Percentiles rank a stretch among this genome's conserved stretches.
Evolutionary conservation across 176 grass and related monocot genomes (phyloP).

Genomic region (Panicum miliaceum): DNA sequence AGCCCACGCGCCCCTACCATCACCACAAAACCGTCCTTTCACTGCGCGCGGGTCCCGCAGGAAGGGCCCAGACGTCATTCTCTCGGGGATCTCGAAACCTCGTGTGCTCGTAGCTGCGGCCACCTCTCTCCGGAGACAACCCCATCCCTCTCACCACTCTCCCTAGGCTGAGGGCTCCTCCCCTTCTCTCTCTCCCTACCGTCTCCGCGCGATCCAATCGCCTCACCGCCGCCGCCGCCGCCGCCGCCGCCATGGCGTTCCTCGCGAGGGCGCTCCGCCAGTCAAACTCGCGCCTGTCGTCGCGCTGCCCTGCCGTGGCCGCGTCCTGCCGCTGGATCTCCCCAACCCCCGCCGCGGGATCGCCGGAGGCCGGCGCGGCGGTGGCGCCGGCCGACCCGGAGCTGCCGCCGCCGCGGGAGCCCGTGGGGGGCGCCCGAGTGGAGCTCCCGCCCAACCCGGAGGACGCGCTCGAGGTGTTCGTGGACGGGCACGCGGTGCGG

Average conservation of each 20-base stretch:
- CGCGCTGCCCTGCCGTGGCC: slow-evolving; percentile 28
- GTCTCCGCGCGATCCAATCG: slow-evolving; percentile 51
- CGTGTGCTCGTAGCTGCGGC: neutral
- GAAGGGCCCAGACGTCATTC: neutral
- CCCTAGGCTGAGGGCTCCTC: slow-evolving; percentile 16
- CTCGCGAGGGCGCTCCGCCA: slow-evolving; percentile 75
- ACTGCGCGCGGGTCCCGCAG: fast-evolving
- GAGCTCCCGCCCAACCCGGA: slow-evolving; percentile 69
- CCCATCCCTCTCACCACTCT: slow-evolving; percentile 28
- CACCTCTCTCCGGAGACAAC: neutral
- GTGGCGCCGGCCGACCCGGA: slow-evolving; percentile 54
- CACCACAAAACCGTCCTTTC: neutral
- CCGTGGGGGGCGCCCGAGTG: slow-evolving; percentile 76
- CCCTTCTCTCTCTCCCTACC: neutral
- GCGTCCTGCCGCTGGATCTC: slow-evolving; percentile 79
- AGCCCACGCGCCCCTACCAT: neutral
- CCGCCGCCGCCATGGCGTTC: slow-evolving; percentile 67
- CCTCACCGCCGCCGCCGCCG: neutral
- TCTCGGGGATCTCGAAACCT: fast-evolving
- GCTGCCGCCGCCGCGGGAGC: slow-evolving; percentile 45
- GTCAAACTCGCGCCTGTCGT: slow-evolving; percentile 51
- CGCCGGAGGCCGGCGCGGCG: slow-evolving; percentile 64
- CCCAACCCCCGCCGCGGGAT: slow-evolving; percentile 52
- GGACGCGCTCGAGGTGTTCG: slow-evolving; percentile 93
- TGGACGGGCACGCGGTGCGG: slow-evolving; percentile 88